Evolutionary conservation across 139 green algal genomes (phyloP).

Genomic region (Tetradesmus lagerheimii): DNA sequence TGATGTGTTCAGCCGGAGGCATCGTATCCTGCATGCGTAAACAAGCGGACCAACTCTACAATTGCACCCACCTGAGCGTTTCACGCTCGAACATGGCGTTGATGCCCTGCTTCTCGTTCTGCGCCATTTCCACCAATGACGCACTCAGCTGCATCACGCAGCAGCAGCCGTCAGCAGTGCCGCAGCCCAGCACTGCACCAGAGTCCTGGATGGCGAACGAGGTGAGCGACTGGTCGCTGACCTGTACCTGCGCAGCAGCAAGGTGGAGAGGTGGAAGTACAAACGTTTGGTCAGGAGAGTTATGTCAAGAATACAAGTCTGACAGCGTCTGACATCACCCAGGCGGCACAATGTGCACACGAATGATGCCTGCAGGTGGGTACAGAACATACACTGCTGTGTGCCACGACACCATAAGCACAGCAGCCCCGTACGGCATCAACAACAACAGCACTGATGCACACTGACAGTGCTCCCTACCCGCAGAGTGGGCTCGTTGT

Average conservation of each 20-base stretch:
- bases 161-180: constrained; percentile 77
- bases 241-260: constrained; percentile 50
- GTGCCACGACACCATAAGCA: background rate
- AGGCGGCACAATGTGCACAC: no score
- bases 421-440: background rate
- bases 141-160: constrained; percentile 83
- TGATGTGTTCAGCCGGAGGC: background rate
- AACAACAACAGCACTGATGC: background rate
- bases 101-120: constrained; percentile 87
- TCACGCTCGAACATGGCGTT: constrained; percentile 79
- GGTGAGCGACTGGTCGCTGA: constrained; percentile 72
- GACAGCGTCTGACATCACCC: no score
- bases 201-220: constrained; percentile 75
- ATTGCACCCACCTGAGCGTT: constrained; percentile 52
- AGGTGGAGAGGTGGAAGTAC: constrained; percentile 12
- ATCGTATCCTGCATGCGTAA: no score
- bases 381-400: no score
- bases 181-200: constrained; percentile 75
- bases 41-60: background rate
- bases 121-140: constrained; percentile 79
- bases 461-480: constrained; percentile 54
- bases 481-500: constrained; percentile 87
- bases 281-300: background rate
- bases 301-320: no score
- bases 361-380: background rate